Conservation (phyloP, 352 stramenopile genomes). For the Phytophthora idaei region DNA sequence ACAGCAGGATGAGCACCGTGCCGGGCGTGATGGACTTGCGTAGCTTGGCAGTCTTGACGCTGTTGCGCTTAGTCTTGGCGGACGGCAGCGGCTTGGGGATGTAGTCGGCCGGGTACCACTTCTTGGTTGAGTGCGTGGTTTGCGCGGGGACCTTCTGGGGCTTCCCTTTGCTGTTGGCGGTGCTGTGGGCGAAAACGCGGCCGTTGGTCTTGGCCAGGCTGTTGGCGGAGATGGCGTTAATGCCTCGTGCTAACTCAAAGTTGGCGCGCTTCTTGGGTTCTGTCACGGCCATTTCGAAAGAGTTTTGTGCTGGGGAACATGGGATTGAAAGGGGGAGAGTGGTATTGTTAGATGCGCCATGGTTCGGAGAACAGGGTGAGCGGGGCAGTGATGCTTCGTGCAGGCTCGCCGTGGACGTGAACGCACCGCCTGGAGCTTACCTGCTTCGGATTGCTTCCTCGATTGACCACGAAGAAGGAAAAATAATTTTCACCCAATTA, state of each 20-base stretch:
- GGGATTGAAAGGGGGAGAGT: neutral
- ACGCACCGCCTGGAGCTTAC: constrained; percentile 2
- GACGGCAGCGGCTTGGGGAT: constrained; percentile 64
- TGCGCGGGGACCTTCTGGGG: constrained; percentile 12
- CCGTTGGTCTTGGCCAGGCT: constrained; percentile 67
- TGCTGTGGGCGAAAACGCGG: constrained; percentile 47
- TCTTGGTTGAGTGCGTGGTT: constrained; percentile 92
- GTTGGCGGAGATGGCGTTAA: constrained; percentile 82
- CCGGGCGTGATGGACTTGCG: constrained; percentile 95
- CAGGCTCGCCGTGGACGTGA: no score
- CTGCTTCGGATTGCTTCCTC: neutral
- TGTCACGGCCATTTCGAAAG: constrained; percentile 25
- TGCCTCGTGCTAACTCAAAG: constrained; percentile 67
- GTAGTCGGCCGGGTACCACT: constrained; percentile 79
- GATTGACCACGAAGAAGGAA: constrained; percentile 17
- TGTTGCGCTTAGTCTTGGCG: constrained; percentile 75
- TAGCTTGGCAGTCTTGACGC: constrained; percentile 93
- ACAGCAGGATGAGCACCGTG: constrained; percentile 97
- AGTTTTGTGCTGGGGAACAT: neutral
- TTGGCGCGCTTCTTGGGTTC: constrained; percentile 57
- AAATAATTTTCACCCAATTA: constrained; percentile 21
- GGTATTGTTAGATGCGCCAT: constrained; percentile 4
- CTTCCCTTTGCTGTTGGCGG: constrained; percentile 29
- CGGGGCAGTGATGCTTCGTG: neutral
- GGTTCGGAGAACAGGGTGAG: neutral